phyloP scores from a whole-genome alignment of 1,139 yeast species.

The Yarrowia galli region DNA sequence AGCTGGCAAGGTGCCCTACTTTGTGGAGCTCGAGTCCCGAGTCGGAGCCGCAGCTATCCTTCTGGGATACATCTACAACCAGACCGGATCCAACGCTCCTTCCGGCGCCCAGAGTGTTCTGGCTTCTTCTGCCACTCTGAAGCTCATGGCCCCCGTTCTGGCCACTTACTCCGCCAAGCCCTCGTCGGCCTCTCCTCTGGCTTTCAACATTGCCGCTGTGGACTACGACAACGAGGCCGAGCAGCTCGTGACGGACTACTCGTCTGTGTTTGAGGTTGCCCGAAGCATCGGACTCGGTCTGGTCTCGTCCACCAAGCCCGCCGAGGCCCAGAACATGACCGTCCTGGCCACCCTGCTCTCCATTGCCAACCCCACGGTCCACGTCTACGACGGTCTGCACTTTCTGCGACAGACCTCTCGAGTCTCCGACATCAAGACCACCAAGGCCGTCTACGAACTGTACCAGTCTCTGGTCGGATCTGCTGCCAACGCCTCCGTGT shows the following conservation, averaged over 20 bases:
- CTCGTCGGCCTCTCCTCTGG: conserved; percentile 52
- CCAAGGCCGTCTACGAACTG: conserved; percentile 54
- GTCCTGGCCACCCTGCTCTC: conserved; percentile 72
- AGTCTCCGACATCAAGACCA: conserved; percentile 57
- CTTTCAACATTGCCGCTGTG: conserved; percentile 73
- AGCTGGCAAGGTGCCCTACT: conserved; percentile 63
- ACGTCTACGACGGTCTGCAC: conserved; percentile 81
- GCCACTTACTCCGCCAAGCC: conserved; percentile 51
- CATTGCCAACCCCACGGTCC: conserved; percentile 65
- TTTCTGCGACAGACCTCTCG: conserved; percentile 65
- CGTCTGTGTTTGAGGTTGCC: conserved; percentile 69
- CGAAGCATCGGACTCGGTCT: conserved; percentile 73
- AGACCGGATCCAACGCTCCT: conserved; percentile 41
- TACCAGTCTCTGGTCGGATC: conserved; percentile 37
- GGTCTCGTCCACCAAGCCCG: conserved; percentile 64
- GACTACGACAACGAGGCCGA: conserved; percentile 73
- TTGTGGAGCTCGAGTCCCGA: conserved; percentile 73
- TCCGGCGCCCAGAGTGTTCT: conserved; percentile 56
- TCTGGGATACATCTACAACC: conserved; percentile 68
- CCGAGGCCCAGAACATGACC: conserved; percentile 65
- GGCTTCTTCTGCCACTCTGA: conserved; percentile 72
- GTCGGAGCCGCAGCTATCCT: conserved; percentile 85
- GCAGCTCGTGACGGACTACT: conserved; percentile 73
- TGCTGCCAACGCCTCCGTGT: conserved; percentile 39
- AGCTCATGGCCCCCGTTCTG: conserved; percentile 67